Evolutionary conservation across 176 grass and related monocot genomes (phyloP).

Genomic region (Secale cereale): DNA sequence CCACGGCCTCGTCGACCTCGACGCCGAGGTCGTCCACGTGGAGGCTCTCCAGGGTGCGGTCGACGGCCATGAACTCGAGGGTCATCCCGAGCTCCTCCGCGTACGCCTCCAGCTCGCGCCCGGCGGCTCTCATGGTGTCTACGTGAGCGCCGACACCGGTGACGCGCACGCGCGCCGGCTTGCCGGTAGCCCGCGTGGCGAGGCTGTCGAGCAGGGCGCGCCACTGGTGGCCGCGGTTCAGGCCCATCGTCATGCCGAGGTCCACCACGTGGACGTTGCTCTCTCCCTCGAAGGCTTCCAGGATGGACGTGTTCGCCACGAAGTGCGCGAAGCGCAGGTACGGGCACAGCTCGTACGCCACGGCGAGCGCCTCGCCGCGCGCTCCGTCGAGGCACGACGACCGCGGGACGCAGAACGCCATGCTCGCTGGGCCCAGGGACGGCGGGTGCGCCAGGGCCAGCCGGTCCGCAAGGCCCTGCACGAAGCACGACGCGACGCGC

Average conservation of each 20-base stretch:
- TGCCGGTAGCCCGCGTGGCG: conserved; percentile 1
- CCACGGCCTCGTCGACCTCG: conserved; percentile 38
- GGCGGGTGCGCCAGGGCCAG: conserved; percentile 52
- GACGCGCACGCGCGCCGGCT: conserved; percentile 41
- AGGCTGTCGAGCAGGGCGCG: conserved; percentile 49
- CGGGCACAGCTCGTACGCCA: conserved; percentile 74
- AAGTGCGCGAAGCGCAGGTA: conserved; percentile 77
- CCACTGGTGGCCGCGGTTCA: conserved; percentile 56
- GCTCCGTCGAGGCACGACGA: conserved; percentile 17
- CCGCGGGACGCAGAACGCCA: conserved; percentile 41
- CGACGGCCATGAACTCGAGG: conserved; percentile 48
- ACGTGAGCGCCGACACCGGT: conserved; percentile 38
- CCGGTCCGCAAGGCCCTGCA: conserved; percentile 60
- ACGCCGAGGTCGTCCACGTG: conserved; percentile 35
- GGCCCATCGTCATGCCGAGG: conserved; percentile 59
- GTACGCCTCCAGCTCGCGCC: conserved; percentile 39
- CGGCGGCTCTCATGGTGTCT: conserved; percentile 34
- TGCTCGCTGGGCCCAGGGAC: conserved; percentile 40
- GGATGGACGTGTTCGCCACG: conserved; percentile 56
- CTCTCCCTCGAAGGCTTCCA: conserved; percentile 69
- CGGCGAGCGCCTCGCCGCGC: conserved; percentile 48
- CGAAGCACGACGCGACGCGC: conserved; percentile 73
- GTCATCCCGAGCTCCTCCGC: conserved; percentile 23
- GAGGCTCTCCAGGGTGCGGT: conserved; percentile 53
- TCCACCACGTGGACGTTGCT: conserved; percentile 64